Evolutionary conservation across 1,139 yeast genomes (phyloP), one percentile per base, ranked within the genome.

Genomic region (Tardiomyces blankii): DNA sequence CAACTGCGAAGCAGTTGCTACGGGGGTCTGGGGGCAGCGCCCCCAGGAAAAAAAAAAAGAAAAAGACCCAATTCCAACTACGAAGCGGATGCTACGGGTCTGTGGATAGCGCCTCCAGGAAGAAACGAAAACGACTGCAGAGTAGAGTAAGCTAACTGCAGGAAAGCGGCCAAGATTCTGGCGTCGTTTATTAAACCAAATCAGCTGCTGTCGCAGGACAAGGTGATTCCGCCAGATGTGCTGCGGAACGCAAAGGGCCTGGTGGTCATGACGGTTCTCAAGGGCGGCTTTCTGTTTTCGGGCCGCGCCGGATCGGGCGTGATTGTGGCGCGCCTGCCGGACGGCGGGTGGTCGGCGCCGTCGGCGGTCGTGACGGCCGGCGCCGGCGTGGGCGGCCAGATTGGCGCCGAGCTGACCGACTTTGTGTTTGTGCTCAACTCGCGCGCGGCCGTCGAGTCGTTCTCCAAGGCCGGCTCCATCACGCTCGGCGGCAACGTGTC

Each of bases 241-340:
- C 73, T 91, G 52, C 80, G 83, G 54, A 83, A 86, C 60, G 98
- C 98, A 41, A 85, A 87, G 62, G 98, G 98, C 32, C 73, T 91
- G 44, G 97, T 95, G 2, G 67, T 91, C 41, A 75, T 91, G 53
- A 91, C 97, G 1, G 96, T 91, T 18, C 70, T 91, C 51, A 91
- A 93, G 63, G 98, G 97, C 1, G 98, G 98, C 2, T 91, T 91
- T 61, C 71, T 91, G 51, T 91, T 91, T 62, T 85, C 96, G 3
- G 98, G 97, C 32, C 78, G 98, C 63, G 97, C 96, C 1, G 98
- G 98, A 21, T 86, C 96, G 1, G 98, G 98, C 51, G 87, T 91
- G 33, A 84, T 91, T 52, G 93, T 91, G 27, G 96, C 97, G 6
- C 73, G 97, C 51, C 73, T 91, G 45, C 93, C 93, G 1, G 98